Base-by-base conservation (phyloP, 805 yeast species). In the Yarrowia divulgata region DNA sequence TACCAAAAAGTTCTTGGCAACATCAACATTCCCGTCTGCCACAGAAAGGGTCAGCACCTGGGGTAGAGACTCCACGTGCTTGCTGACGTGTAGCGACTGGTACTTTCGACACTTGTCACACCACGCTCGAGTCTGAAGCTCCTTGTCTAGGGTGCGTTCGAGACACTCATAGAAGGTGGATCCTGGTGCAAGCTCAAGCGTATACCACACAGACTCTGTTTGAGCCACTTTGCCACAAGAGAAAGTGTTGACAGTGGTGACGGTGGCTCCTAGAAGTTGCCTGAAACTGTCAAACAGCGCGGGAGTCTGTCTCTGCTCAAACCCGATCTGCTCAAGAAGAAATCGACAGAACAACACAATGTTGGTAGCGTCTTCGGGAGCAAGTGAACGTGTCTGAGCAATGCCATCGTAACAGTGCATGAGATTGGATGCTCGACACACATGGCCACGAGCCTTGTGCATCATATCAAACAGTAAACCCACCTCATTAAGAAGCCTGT, bases 391-490 rank as follows among this genome's bases (percentile, higher is more conserved):
- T 7, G 54, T 60, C 54, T 63, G 68, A 16, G 68, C 45, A 63
- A 63, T 39, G 12, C 46, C 57, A 8, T 63, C 57, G 48, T 48
- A 63, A 23, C 57, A 48, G 13, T 63, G 57, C 68, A 63, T 63
- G 19, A 63, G 92, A 75, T 95, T 95, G 1, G 93, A 82, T 0
- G 97, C 89, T 48, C 91, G 86, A 74, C 94, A 92, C 73, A 90
- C 91, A 46, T 85, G 84, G 0, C 97, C 95, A 14, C 84, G 79
- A 0, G 97, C 92, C 76, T 91, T 90, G 50, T 84, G 84, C 79
- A 94, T 84, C 99, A 95, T 94, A 75, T 96, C 98, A 78, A 87
- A 91, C 14, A 96, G 80, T 72, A 92, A 91, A 0, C 97, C 99
- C 57, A 93, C 79, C 75, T 95, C 98, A 62, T 90, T 87, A 35